Evolutionary conservation across 75 land plant species (phyloP).

Genomic region (Isoetes taiwanensis): DNA sequence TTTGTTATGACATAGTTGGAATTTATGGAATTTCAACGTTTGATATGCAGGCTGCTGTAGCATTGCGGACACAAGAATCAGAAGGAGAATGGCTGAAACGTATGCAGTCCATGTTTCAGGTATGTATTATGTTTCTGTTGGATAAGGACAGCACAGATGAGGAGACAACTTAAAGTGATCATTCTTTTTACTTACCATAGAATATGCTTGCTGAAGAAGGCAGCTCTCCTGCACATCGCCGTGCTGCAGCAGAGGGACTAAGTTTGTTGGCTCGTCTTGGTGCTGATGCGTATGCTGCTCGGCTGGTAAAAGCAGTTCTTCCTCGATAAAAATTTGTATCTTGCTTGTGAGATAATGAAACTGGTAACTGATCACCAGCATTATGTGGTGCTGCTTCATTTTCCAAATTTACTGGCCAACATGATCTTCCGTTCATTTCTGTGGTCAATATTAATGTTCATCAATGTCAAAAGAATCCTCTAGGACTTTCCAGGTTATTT

Average conservation of each 20-base stretch:
- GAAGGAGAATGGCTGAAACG: conserved; percentile 42
- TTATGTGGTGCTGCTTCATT: too few species aligned
- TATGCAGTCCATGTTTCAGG: conserved; percentile 72
- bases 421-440: too few species aligned
- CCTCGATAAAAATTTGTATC: too few species aligned
- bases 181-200: conserved; percentile 19
- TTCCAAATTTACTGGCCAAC: too few species aligned
- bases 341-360: too few species aligned
- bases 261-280: conserved; percentile 86
- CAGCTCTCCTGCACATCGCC: conserved; percentile 58
- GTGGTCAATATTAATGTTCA: too few species aligned
- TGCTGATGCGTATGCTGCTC: conserved; percentile 77
- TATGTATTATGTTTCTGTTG: conserved; percentile 4
- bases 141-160: not conserved
- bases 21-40: not conserved
- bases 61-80: conserved; percentile 36
- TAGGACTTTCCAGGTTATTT: too few species aligned
- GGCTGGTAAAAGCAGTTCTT: conserved; percentile 77
- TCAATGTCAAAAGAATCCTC: too few species aligned
- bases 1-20: not conserved
- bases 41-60: conserved; percentile 40
- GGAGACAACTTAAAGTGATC: not conserved
- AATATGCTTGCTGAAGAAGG: conserved; percentile 66
- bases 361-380: too few species aligned
- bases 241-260: conserved; percentile 87